Conservation (phyloP, 2,329 filamentous ascomycete species). For the Amesomyces nigricolor region DNA sequence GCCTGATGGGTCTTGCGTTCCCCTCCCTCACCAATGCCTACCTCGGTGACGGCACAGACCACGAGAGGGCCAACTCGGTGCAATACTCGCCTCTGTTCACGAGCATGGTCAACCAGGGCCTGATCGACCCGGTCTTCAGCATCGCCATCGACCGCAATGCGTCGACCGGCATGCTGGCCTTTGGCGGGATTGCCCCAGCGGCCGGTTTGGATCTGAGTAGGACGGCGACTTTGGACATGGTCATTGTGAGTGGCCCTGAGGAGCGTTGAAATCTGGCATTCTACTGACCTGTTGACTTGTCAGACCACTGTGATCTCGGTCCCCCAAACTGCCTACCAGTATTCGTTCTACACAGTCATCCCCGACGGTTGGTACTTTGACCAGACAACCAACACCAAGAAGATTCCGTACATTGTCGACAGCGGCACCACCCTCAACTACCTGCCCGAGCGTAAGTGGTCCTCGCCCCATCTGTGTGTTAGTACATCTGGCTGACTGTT, state of each 20-base stretch:
- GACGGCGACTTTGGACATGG: slow-evolving; percentile 32
- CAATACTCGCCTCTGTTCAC: slow-evolving; percentile 46
- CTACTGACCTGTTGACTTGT: neutral
- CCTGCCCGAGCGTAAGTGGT: slow-evolving; percentile 41
- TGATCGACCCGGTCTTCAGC: slow-evolving; percentile 42
- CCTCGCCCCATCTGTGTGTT: neutral
- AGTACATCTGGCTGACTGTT: neutral
- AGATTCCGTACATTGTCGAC: slow-evolving; percentile 47
- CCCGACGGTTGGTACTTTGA: slow-evolving; percentile 44
- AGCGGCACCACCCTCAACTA: slow-evolving; percentile 48
- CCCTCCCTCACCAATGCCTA: slow-evolving; percentile 46
- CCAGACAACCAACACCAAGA: slow-evolving; percentile 36
- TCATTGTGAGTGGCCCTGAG: slow-evolving; percentile 21
- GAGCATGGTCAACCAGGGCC: slow-evolving; percentile 42
- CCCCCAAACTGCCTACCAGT: slow-evolving; percentile 37
- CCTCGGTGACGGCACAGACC: slow-evolving; percentile 35
- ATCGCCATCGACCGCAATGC: slow-evolving; percentile 44
- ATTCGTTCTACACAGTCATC: slow-evolving; percentile 50
- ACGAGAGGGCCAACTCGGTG: slow-evolving; percentile 35
- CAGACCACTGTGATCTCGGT: slow-evolving; percentile 40
- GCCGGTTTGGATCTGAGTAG: slow-evolving; percentile 26
- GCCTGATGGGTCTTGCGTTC: slow-evolving; percentile 47
- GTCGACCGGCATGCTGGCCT: slow-evolving; percentile 41
- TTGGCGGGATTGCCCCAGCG: slow-evolving; percentile 42
- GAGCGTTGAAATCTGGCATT: neutral